phyloP scores from a whole-genome alignment of 305 asterid genomes.

The Solanum hybrid region DNA sequence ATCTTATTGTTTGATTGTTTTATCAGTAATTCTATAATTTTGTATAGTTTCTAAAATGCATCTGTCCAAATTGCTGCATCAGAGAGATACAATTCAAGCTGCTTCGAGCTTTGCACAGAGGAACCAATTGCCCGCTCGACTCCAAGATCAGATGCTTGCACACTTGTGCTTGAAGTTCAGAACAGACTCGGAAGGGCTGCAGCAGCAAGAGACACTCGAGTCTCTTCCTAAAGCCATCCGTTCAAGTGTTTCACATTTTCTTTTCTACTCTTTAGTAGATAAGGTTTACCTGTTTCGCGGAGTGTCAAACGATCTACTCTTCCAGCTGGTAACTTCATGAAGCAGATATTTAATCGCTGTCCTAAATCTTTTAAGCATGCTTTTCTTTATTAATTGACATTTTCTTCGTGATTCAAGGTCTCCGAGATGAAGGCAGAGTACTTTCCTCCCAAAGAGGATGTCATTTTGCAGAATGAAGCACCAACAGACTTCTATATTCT shows the following conservation, averaged over 20 bases:
- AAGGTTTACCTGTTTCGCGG: slow-evolving; percentile 71
- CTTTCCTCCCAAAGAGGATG: slow-evolving; percentile 85
- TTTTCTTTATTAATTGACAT: not conserved
- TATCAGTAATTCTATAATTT: not conserved
- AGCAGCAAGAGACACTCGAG: slow-evolving; percentile 80
- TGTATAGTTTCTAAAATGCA: not conserved
- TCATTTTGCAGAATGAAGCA: slow-evolving; percentile 83
- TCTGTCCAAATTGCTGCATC: not conserved
- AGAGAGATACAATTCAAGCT: slow-evolving; percentile 88
- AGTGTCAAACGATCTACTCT: slow-evolving; percentile 74
- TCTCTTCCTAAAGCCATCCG: slow-evolving; percentile 90
- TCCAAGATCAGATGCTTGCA: slow-evolving; percentile 91
- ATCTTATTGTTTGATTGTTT: not conserved
- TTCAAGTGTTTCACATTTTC: slow-evolving; percentile 80
- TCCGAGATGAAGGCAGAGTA: slow-evolving; percentile 94
- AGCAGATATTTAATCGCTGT: not conserved
- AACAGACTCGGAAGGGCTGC: slow-evolving; percentile 77
- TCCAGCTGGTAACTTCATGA: slow-evolving; percentile 57
- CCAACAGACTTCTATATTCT: slow-evolving; percentile 78
- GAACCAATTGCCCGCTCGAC: slow-evolving; percentile 65
- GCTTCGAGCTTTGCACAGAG: slow-evolving; percentile 79
- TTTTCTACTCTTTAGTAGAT: slow-evolving; percentile 61
- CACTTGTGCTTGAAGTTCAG: slow-evolving; percentile 85
- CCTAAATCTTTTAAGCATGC: not conserved
- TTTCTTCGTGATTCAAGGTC: slow-evolving; percentile 30